Percentiles rank a stretch among this genome's conserved stretches.
These are phyloP conservation scores for Simplicillium aogashimaense DNA, from an alignment of 2,329 filamentous ascomycete species.

Conservation along the genomic window DNA sequence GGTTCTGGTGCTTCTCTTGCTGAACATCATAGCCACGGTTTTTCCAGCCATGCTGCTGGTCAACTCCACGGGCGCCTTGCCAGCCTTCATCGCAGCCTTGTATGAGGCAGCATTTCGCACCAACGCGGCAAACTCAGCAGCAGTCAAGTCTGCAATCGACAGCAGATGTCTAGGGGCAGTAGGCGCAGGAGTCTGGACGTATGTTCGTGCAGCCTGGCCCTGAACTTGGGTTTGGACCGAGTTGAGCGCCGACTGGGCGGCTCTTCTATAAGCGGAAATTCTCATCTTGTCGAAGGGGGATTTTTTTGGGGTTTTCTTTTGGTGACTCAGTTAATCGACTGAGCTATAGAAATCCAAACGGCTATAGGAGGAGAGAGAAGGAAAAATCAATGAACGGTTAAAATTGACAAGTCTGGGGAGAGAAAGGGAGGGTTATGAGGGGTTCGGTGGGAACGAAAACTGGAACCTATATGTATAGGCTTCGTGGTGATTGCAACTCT, in stretches of 20 bases:
- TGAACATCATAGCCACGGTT: slow-evolving; percentile 93
- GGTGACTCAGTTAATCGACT: too few relatives aligned
- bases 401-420: not conserved
- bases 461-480: not conserved
- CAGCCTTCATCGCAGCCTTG: slow-evolving; percentile 69
- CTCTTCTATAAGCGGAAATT: not conserved
- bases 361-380: not conserved
- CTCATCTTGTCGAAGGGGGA: not conserved
- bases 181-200: slow-evolving; percentile 4
- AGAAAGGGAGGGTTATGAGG: not conserved
- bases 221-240: not conserved
- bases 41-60: slow-evolving; percentile 57
- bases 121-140: slow-evolving; percentile 69
- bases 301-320: not conserved
- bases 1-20: slow-evolving; percentile 88
- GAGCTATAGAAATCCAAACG: not conserved
- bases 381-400: not conserved
- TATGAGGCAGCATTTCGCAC: slow-evolving; percentile 72
- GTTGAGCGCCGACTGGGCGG: not conserved
- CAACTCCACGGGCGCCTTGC: slow-evolving; percentile 42
- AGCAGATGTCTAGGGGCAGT: slow-evolving; percentile 69
- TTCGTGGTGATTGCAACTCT: not conserved
- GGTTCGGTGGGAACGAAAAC: not conserved
- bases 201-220: not conserved
- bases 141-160: slow-evolving; percentile 78